Base-by-base conservation (phyloP, 768 basidiomycete species). In the Podaxis sp. region DNA sequence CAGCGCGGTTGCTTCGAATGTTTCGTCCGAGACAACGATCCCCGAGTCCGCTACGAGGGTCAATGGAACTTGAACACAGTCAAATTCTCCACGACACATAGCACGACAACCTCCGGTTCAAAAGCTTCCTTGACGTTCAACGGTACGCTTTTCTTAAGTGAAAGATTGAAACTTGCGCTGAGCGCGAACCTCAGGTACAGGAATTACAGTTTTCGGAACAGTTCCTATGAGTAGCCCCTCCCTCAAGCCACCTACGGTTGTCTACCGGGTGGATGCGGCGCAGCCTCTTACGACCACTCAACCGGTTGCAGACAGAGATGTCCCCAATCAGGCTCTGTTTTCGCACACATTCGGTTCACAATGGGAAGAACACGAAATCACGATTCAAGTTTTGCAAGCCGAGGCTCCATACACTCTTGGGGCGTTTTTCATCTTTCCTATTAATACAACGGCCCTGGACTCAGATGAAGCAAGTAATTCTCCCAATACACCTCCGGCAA, bases 281-380 rank as follows among this genome's bases (percentile, higher is more conserved):
- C 57, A 64, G 2, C 74, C 80, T 1, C 68, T 77, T 29, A 61
- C 66, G 6, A 77, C 78, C 5, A 73, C 75, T 2, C 68, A 79
- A 40, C 79, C 81, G 3, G 66, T 68, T 40, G 79, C 79, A 11
- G 59, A 61, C 4, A 37, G 57, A 4, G 64, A 69, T 36, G 72
- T 81, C 25, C 67, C 66, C 0, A 74, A 77, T 61, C 82, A 83
- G 66, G 76, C 77, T 8, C 73, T 83, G 54, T 84, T 81, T 71
- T 75, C 24, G 52, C 66, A 12, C 55, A 68, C 4, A 66, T 77
- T 13, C 65, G 73, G 6, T 58, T 67, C 15, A 12, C 60, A 63
- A n/a, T 43, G 46, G 9, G 27, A 64, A 8, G 70, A 73, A 59
- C 81, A 84, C 67, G 67, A 63, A 5, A 65, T 84, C 29, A 65